Percentiles rank a stretch among this genome's conserved stretches.
These are phyloP conservation scores for Pythium aquatile DNA, from an alignment of 352 stramenopile species.

Conservation along the genomic window DNA sequence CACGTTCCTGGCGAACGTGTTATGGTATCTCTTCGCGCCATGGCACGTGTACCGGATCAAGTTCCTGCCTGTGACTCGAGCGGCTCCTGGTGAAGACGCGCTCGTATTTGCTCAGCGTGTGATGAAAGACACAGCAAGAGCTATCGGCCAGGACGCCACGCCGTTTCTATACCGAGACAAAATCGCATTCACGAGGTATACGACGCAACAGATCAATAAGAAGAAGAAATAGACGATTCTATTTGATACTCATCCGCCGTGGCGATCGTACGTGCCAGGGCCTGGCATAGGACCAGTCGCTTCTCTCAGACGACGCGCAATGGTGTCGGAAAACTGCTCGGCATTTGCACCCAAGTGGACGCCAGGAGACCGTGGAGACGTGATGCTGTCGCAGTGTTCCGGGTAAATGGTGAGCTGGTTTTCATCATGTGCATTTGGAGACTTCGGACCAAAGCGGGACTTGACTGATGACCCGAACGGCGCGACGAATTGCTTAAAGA, in stretches of 20 bases:
- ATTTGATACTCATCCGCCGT: constrained; percentile 26
- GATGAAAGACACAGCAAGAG: constrained; percentile 52
- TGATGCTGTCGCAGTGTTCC: constrained; percentile 23
- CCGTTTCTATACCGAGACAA: constrained; percentile 77
- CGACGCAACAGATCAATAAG: constrained; percentile 48
- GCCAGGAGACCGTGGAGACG: constrained; percentile 23
- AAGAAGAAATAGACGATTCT: constrained; percentile 33
- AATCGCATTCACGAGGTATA: constrained; percentile 63
- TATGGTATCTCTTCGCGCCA: constrained; percentile 70
- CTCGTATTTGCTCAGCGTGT: constrained; percentile 58
- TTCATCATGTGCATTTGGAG: constrained; percentile 11
- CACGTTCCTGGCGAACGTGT: constrained; percentile 68
- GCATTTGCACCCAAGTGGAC: constrained; percentile 27
- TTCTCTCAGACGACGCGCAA: constrained; percentile 29
- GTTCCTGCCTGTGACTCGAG: constrained; percentile 41
- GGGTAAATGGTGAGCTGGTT: constrained; percentile 27
- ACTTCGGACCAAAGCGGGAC: constrained; percentile 28
- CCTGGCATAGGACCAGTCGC: constrained; percentile 29
- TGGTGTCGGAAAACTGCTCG: constrained; percentile 40
- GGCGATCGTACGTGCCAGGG: constrained; percentile 40
- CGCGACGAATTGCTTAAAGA: constrained; percentile 20
- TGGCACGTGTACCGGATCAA: constrained; percentile 72
- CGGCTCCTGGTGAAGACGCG: constrained; percentile 39
- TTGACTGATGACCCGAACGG: constrained; percentile 36
- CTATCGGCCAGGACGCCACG: constrained; percentile 50